A percentile compares a stretch with the other conserved stretches of the same genome.
These are phyloP conservation scores for Spatholobus suberectus DNA, from an alignment of 306 rosid genomes.

Conservation along the genomic window DNA sequence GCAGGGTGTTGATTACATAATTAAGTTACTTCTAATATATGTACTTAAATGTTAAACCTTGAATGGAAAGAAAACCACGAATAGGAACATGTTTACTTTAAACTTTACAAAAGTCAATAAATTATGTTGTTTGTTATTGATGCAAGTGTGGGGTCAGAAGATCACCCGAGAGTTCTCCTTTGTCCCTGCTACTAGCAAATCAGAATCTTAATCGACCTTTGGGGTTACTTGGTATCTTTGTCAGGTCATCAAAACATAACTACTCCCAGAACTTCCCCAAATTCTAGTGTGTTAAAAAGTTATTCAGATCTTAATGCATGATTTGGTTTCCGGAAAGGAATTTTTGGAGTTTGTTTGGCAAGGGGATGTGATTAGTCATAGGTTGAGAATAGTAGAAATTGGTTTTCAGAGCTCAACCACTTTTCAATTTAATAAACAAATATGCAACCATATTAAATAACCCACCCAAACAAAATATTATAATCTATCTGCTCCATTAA, in stretches of 20 bases:
- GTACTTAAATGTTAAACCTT: background rate
- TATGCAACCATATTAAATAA: slow-evolving; percentile 14
- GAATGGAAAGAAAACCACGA: background rate
- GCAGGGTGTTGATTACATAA: background rate
- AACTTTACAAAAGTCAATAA: slow-evolving; percentile 36
- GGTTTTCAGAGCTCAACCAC: slow-evolving; percentile 40
- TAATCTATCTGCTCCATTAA: slow-evolving; percentile 27
- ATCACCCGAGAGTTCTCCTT: slow-evolving; percentile 53
- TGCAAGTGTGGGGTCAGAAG: slow-evolving; percentile 57
- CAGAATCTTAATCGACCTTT: slow-evolving; percentile 71
- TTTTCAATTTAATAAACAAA: slow-evolving; percentile 12
- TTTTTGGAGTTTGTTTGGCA: slow-evolving; percentile 37
- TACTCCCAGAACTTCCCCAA: slow-evolving; percentile 41
- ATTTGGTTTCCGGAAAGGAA: slow-evolving; percentile 47
- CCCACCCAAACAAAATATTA: background rate
- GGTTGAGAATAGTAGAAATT: slow-evolving; percentile 35
- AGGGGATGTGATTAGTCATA: slow-evolving; percentile 63
- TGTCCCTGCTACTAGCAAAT: slow-evolving; percentile 60
- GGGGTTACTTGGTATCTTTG: slow-evolving; percentile 61
- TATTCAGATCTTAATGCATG: slow-evolving; percentile 41
- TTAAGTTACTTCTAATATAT: slow-evolving; percentile 12
- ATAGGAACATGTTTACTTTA: slow-evolving; percentile 3
- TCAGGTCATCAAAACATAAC: slow-evolving; percentile 62
- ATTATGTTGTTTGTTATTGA: slow-evolving; percentile 46
- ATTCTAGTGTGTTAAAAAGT: slow-evolving; percentile 24